phyloP scores from a whole-genome alignment of 306 rosid species.

The Alnus rubra region DNA sequence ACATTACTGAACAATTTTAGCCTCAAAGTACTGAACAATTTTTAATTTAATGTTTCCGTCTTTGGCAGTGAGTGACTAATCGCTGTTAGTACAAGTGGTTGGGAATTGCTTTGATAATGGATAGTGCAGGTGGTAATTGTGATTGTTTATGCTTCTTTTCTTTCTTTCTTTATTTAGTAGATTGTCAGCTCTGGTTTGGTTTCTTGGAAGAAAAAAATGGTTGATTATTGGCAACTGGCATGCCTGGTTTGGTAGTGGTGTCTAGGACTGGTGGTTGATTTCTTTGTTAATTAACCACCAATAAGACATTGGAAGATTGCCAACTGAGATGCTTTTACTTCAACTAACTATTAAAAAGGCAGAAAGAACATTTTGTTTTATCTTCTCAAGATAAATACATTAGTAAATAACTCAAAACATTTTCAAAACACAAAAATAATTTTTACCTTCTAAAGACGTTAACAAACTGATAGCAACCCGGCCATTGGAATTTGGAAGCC shows the following conservation, averaged over 20 bases:
- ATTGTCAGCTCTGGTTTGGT: constrained; percentile 5
- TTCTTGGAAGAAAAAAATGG: not conserved
- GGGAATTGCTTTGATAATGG: constrained; percentile 1
- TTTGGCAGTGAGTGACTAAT: not conserved
- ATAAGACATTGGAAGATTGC: not conserved
- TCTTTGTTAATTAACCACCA: not conserved
- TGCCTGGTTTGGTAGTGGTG: not conserved
- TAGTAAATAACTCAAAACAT: too few species aligned
- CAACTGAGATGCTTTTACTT: not conserved
- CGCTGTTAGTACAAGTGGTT: not conserved
- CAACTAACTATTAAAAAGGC: not conserved
- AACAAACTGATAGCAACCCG: too few species aligned
- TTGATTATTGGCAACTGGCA: not conserved
- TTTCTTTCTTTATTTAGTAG: not conserved
- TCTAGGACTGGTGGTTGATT: not conserved
- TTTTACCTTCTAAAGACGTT: too few species aligned
- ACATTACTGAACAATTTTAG: too few species aligned
- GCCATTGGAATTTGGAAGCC: too few species aligned
- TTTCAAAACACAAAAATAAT: too few species aligned
- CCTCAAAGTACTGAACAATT: too few species aligned
- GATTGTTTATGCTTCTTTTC: not conserved
- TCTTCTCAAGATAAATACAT: too few species aligned
- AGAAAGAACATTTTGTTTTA: too few species aligned
- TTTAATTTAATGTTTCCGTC: not conserved
- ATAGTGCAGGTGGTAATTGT: not conserved